Evolutionary conservation across 805 yeast species (phyloP).

Genomic region (Candida easanensis): DNA sequence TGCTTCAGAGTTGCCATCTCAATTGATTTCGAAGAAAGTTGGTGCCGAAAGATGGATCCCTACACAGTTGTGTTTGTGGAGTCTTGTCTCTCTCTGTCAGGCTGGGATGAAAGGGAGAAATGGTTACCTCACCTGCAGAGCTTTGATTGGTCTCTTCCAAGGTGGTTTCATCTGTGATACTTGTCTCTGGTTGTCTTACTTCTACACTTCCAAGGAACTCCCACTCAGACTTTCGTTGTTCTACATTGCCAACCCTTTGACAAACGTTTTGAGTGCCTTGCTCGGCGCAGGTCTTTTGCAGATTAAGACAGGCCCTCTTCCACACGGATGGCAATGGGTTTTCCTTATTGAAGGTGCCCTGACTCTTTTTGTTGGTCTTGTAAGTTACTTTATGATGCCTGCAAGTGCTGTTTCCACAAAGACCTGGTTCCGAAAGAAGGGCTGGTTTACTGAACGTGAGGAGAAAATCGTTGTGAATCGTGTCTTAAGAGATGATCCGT

Average conservation of each 20-base stretch:
- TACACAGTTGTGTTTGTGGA: conserved; percentile 54
- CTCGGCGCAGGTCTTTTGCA: conserved; percentile 53
- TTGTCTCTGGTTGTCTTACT: conserved; percentile 62
- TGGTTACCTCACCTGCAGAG: conserved; percentile 47
- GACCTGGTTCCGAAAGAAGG: conserved; percentile 45
- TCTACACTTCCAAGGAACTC: conserved; percentile 57
- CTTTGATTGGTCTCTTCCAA: conserved; percentile 53
- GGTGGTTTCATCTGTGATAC: conserved; percentile 72
- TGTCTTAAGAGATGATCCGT: conserved; percentile 60
- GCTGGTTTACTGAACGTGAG: conserved; percentile 52
- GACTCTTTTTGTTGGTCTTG: conserved; percentile 52
- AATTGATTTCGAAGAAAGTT: conserved; percentile 56
- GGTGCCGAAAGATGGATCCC: conserved; percentile 69
- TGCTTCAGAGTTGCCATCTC: conserved; percentile 62
- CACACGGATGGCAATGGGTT: conserved; percentile 66
- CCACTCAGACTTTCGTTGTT: conserved; percentile 57
- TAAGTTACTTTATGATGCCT: conserved; percentile 49
- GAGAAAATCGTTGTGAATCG: conserved; percentile 57
- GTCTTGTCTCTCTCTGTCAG: conserved; percentile 52
- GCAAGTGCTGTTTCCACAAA: conserved; percentile 53
- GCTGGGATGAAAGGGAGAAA: conserved; percentile 38
- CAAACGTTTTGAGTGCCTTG: conserved; percentile 44
- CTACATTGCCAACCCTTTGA: conserved; percentile 52
- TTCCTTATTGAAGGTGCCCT: conserved; percentile 62
- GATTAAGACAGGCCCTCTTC: conserved; percentile 42